phyloP scores from a whole-genome alignment of 495 filamentous ascomycete genomes.

The Filosporella fistucella region DNA sequence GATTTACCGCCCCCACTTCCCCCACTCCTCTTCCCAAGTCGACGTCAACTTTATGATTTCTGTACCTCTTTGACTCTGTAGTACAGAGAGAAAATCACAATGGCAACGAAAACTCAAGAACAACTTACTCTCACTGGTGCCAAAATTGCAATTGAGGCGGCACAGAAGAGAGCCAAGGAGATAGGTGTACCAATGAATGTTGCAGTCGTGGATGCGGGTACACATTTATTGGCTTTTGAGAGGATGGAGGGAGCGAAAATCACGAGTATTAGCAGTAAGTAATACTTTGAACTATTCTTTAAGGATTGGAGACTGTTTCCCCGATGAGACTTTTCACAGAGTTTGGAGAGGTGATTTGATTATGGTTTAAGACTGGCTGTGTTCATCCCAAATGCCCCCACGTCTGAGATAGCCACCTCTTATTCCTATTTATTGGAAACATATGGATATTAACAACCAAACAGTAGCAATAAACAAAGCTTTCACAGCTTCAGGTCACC shows the following conservation, averaged over 20 bases:
- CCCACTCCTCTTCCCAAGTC: no score
- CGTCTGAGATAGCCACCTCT: no score
- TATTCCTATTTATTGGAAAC: no score
- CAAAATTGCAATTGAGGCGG: constrained; percentile 20
- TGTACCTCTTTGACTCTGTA: no score
- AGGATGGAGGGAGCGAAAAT: constrained; percentile 23
- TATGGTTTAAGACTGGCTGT: no score
- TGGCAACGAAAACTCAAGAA: constrained; percentile 16
- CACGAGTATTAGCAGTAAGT: constrained; percentile 19
- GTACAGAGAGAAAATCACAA: not conserved
- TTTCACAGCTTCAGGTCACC: constrained; percentile 26
- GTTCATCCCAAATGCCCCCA: not conserved
- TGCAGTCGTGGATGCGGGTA: constrained; percentile 21
- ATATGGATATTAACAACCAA: not conserved
- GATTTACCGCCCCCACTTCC: no score
- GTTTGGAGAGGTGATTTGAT: no score
- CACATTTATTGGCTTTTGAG: constrained; percentile 18
- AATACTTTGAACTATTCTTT: not conserved
- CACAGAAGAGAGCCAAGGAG: constrained; percentile 24
- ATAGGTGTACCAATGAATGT: constrained; percentile 27
- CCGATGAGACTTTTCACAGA: not conserved
- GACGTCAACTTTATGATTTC: no score
- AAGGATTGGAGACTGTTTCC: not conserved
- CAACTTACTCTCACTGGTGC: constrained; percentile 19
- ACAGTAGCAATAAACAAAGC: constrained; percentile 23